Evolutionary conservation across 169 alveolate species (phyloP), one percentile per base, ranked within the genome.

Genomic region (Cryptosporidium bovis): DNA sequence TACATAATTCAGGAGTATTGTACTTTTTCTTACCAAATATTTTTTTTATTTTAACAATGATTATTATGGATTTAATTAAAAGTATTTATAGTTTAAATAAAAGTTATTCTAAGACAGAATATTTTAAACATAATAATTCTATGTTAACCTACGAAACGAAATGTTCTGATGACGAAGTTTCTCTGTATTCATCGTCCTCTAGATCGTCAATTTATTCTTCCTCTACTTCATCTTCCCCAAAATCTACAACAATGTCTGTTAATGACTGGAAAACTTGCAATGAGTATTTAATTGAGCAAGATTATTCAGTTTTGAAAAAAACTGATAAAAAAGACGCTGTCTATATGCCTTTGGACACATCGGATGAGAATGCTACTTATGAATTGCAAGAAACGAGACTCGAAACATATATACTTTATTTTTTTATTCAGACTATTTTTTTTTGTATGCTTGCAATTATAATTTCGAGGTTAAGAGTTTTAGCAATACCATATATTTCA

Each of bases 401-500:
- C n/a, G n/a, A 62, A 2, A 40, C 51, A 44, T 65, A 46, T 3
- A n/a, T 77, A 24, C 24, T 64, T 24, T 77, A 56, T 77, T 16
- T 60, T 2, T 15, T 40, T 5, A 24, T 77, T 77, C 87, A 77
- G 29, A 55, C 71, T 3, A 53, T 51, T 2, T 50, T 34, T 51
- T 62, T 67, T 50, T 67, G 83, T 50, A 2, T 62, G 8, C 67
- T 65, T 2, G 82, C 84, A 50, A 20, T 67, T 29, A 46, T 36
- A 13, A 65, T 83, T 24, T 83, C 83, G 29, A 65, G 90, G 44
- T 48, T 83, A 20, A 56, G 90, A 7, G 90, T 83, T 31, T 50
- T 83, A 33, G 82, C 90, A 2, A 48, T 83, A 64, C 87, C 87
- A n/a, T 77, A 77, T 77, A 77, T 77, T 18, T 29, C 77, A 3